Base-by-base conservation (phyloP, 306 rosid species). In the Cucumis cinereus region DNA sequence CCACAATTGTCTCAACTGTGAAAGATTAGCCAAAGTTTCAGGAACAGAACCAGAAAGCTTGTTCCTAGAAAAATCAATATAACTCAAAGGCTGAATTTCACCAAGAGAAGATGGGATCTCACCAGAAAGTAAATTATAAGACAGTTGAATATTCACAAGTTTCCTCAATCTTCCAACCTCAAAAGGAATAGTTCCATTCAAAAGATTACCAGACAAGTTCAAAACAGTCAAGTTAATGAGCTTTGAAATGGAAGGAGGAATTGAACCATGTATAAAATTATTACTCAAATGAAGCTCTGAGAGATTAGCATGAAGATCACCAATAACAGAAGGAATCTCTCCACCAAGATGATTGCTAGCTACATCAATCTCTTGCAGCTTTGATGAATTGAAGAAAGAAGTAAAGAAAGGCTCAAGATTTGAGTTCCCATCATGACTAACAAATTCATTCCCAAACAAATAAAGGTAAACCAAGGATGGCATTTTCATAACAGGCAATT, bases 281-380 rank as follows among this genome's bases (percentile, higher is more conserved):
- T 77, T 74, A 73, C 83, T 88, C 6, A 94, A 82, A 77, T 91
- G 93, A 83, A 94, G 74, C 11, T 90, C 87, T 12, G 85, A 83
- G 75, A 94, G 77, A 41, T 82, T 89, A n/a, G 78, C 36, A 11
- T 97, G 89, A 84, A 94, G 94, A 86, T 86, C 83, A 75, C 95
- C 98, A 66, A 91, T 86, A 77, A 77, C 79, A 69, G 79, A 72
- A 77, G 98, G 97, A 3, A 94, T 78, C 78, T 85, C 84, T 82
- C 98, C 98, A 15, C 94, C 89, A 43, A 94, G 90, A 36, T 76
- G 77, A 49, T 91, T 94, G 73, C 92, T 94, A 11, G 97, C 93
- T 79, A 90, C 79, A 78, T 90, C 90, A 0, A 94, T 97, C 85
- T 84, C 96, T 82, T 87, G 86, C 13, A 94, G 77, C 77, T 77